phyloP scores from a whole-genome alignment of 1,284 basidiomycete species.

The Boletus smithii region DNA sequence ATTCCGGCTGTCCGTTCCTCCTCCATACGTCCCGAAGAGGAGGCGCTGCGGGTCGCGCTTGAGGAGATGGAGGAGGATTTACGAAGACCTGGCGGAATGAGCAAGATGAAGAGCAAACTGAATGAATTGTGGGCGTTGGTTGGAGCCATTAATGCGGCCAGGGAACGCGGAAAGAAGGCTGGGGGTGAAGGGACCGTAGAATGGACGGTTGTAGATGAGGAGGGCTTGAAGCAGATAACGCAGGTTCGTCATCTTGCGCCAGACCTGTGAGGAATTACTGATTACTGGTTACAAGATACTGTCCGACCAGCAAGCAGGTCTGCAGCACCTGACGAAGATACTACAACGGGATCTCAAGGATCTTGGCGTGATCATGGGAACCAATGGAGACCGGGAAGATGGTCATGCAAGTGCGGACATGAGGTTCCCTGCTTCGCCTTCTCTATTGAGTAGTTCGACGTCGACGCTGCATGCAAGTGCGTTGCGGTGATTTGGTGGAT shows the following conservation, averaged over 20 bases:
- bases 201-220: constrained; percentile 85
- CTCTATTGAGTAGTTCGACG: constrained; percentile 26
- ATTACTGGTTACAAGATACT: constrained; percentile 54
- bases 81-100: constrained; percentile 47
- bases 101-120: constrained; percentile 67
- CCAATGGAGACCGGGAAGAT: constrained; percentile 37
- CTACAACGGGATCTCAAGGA: constrained; percentile 68
- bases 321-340: constrained; percentile 76
- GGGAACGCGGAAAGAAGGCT: constrained; percentile 50
- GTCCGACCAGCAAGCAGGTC: constrained; percentile 74
- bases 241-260: constrained; percentile 47
- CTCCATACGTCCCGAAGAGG: constrained; percentile 80
- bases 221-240: constrained; percentile 72
- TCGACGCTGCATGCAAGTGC: constrained; percentile 39
- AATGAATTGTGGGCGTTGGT: constrained; percentile 86
- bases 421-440: constrained; percentile 26
- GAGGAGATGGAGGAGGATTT: constrained; percentile 78
- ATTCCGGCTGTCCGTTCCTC: constrained; percentile 77
- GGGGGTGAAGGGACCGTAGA: constrained; percentile 44
- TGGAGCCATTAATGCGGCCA: constrained; percentile 68
- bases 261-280: neutral
- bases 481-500: constrained; percentile 10
- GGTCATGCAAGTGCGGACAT: constrained; percentile 24
- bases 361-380: constrained; percentile 66
- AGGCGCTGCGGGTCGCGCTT: constrained; percentile 62